phyloP scores from a whole-genome alignment of 164 flowering plant species.

The Kalanchoe fedtschenkoi region DNA sequence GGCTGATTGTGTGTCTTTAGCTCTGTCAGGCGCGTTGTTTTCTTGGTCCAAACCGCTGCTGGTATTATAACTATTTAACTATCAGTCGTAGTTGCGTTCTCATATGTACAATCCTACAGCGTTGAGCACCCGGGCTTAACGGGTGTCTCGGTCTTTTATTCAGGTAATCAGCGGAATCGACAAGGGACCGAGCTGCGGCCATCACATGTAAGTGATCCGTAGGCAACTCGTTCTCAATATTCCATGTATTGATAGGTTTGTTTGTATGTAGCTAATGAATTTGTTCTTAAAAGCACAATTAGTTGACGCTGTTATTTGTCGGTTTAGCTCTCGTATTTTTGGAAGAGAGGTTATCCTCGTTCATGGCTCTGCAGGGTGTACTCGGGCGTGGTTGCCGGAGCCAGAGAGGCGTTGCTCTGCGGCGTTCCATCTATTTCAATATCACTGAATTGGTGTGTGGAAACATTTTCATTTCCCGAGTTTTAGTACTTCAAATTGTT shows the following conservation, averaged over 20 bases:
- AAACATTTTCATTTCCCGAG: background rate
- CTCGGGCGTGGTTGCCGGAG: constrained; percentile 91
- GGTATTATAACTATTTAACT: constrained; percentile 34
- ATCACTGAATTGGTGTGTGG: constrained; percentile 72
- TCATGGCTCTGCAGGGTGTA: constrained; percentile 42
- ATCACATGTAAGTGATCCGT: constrained; percentile 57
- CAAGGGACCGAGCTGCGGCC: constrained; percentile 89
- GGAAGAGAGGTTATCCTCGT: constrained; percentile 2
- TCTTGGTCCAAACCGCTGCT: constrained; percentile 87
- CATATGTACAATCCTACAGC: too few relatives aligned
- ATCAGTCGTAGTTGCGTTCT: background rate
- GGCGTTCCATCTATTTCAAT: constrained; percentile 89
- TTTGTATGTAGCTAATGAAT: too few relatives aligned
- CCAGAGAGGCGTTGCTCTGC: constrained; percentile 73
- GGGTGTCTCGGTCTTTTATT: constrained; percentile 8
- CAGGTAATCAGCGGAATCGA: constrained; percentile 95
- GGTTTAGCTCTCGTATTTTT: too few relatives aligned
- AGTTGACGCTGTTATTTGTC: too few relatives aligned
- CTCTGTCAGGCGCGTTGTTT: constrained; percentile 87
- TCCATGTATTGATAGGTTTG: too few relatives aligned
- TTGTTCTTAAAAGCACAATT: too few relatives aligned
- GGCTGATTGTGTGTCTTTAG: constrained; percentile 88
- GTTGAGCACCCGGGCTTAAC: background rate
- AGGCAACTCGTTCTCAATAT: background rate
- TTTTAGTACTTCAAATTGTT: background rate